phyloP scores from a whole-genome alignment of 805 yeast species.

The Yarrowia deformans region DNA sequence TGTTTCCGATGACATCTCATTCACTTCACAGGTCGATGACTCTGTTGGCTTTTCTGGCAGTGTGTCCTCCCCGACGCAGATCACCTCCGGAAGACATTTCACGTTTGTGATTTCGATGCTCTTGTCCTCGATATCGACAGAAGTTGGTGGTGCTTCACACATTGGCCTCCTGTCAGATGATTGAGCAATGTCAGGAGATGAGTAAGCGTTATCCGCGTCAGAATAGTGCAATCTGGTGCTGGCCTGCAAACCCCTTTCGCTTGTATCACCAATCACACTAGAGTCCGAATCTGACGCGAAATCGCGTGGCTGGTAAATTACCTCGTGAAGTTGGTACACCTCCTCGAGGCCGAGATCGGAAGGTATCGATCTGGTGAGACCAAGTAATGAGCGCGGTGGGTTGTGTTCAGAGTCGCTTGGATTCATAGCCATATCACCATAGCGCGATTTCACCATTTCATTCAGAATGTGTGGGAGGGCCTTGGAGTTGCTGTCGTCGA shows the following conservation, averaged over 20 bases:
- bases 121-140: background rate
- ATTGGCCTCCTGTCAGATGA: background rate
- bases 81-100: background rate
- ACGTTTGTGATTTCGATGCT: constrained; percentile 21
- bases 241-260: no score
- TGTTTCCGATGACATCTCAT: background rate
- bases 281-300: background rate
- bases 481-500: background rate
- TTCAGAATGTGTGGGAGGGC: background rate
- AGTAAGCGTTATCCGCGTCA: no score
- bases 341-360: constrained; percentile 18
- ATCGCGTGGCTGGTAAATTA: constrained; percentile 1
- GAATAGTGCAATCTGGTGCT: no score
- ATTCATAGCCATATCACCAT: background rate
- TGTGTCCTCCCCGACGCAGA: background rate
- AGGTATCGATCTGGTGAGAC: constrained; percentile 7
- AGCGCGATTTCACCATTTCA: background rate
- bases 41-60: background rate
- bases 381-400: background rate
- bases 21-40: background rate
- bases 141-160: background rate
- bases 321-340: constrained; percentile 8
- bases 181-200: background rate
- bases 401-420: background rate
- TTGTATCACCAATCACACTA: background rate